phyloP scores from a whole-genome alignment of 306 rosid species.

The Purshia tridentata region DNA sequence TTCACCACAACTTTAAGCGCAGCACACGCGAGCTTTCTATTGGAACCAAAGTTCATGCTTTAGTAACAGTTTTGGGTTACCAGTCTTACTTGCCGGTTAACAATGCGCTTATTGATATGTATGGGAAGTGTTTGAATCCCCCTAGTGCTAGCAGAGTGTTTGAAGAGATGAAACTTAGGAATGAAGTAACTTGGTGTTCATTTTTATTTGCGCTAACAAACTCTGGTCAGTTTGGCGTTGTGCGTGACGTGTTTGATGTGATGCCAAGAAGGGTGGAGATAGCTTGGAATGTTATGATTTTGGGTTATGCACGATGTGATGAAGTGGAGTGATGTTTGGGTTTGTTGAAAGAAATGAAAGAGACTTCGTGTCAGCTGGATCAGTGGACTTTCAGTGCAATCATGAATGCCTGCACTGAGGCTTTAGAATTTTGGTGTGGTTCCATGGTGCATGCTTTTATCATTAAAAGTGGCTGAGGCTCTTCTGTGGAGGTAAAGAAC shows the following conservation, averaged over 20 bases:
- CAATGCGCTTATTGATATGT: constrained; percentile 70
- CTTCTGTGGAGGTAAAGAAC: constrained; percentile 59
- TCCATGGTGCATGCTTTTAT: constrained; percentile 57
- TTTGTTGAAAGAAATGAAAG: constrained; percentile 60
- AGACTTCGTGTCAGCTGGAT: constrained; percentile 48
- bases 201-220: constrained; percentile 62
- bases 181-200: constrained; percentile 74
- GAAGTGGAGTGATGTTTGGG: constrained; percentile 48
- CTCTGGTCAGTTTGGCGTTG: constrained; percentile 40
- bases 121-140: constrained; percentile 66
- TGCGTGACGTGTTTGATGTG: constrained; percentile 40
- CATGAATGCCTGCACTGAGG: constrained; percentile 57
- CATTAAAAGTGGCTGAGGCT: constrained; percentile 69
- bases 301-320: constrained; percentile 50
- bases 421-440: constrained; percentile 44
- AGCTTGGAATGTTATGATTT: constrained; percentile 77
- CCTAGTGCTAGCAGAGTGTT: constrained; percentile 57
- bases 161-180: constrained; percentile 50
- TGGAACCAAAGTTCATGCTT: constrained; percentile 56
- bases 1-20: constrained; percentile 56
- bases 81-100: constrained; percentile 48
- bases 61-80: constrained; percentile 51
- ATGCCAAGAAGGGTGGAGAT: constrained; percentile 64
- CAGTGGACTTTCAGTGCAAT: constrained; percentile 78
- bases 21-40: constrained; percentile 26